Evolutionary conservation across 345 rosid genomes (phyloP), one percentile per base, ranked within the genome.

Genomic region (Sonneratia caseolaris): DNA sequence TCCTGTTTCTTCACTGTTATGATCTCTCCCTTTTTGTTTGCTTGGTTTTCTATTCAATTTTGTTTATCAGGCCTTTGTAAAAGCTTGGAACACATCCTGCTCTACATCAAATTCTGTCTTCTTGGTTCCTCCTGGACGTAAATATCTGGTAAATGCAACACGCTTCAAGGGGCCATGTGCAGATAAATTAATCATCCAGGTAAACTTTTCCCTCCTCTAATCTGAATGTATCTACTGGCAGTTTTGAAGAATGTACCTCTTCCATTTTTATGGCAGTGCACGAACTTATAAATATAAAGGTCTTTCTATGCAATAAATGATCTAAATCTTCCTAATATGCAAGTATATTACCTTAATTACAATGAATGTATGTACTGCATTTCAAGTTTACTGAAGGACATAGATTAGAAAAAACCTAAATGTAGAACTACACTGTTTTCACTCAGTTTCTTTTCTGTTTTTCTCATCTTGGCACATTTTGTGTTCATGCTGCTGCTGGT

Each of bases 141-240:
- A 36, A 12, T 95, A 90, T 76, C 75, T 90, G 74, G 96, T 95
- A 22, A 90, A 83, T 35, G 99, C 99, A 65, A 95, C 93, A 0
- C 88, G 77, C 81, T 92, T 95, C 73, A 84, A 71, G 72, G 99
- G 99, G 55, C 98, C 99, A 2, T 95, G 99, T 85, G 84, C 79
- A 47, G 92, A 85, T 68, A 86, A 66, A 69, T 76, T 92, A 75
- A 72, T 88, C 70, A 79, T 95, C 76, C 98, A 92, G 97, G 98
- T 95, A 81, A 72, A 7, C 4, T 62, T 13, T 4, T 14, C 35
- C 64, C 36, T 40, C 43, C 43, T 4, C 9, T 40, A 40, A 40
- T 4, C 43, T 40, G 43, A 40, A 40, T 40, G 43, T 40, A 24
- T 24, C 7, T 21, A 65, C 47, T 61, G 27, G 37, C 4, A n/a